Percentiles rank a stretch among this genome's conserved stretches.
phyloP scores from a whole-genome alignment of 352 stramenopile genomes.

The Phytophthora sp. region DNA sequence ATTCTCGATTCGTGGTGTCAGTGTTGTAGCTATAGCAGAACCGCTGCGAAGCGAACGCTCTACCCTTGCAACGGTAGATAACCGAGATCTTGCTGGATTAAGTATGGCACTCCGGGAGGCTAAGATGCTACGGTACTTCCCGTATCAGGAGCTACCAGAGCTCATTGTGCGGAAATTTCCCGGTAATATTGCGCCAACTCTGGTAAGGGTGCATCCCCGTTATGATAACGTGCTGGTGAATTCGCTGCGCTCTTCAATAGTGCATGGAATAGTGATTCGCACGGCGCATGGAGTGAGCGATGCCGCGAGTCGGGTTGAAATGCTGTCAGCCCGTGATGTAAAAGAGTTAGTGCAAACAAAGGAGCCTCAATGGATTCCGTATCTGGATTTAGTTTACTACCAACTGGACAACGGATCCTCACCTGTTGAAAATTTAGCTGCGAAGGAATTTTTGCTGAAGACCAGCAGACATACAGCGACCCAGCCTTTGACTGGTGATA shows the following conservation, averaged over 20 bases:
- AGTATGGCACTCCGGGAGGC: constrained; percentile 47
- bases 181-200: constrained; percentile 44
- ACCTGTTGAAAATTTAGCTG: constrained; percentile 46
- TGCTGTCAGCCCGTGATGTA: constrained; percentile 62
- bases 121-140: constrained; percentile 66
- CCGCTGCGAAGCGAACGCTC: constrained; percentile 41
- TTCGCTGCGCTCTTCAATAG: constrained; percentile 67
- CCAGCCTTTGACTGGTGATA: constrained; percentile 43
- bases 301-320: constrained; percentile 30
- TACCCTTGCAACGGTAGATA: constrained; percentile 49
- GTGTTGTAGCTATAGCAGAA: constrained; percentile 62
- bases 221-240: constrained; percentile 69
- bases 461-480: constrained; percentile 1
- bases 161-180: constrained; percentile 52
- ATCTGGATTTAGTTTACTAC: constrained; percentile 70
- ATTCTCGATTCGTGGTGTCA: constrained; percentile 64
- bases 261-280: constrained; percentile 67
- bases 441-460: constrained; percentile 60
- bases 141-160: constrained; percentile 67
- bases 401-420: constrained; percentile 37
- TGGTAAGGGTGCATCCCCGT: constrained; percentile 50
- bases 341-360: constrained; percentile 51
- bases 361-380: constrained; percentile 56
- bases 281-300: constrained; percentile 15
- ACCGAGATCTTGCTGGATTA: constrained; percentile 58